Conservation (phyloP, 2,329 filamentous ascomycete species). For the Claviceps sp. region DNA sequence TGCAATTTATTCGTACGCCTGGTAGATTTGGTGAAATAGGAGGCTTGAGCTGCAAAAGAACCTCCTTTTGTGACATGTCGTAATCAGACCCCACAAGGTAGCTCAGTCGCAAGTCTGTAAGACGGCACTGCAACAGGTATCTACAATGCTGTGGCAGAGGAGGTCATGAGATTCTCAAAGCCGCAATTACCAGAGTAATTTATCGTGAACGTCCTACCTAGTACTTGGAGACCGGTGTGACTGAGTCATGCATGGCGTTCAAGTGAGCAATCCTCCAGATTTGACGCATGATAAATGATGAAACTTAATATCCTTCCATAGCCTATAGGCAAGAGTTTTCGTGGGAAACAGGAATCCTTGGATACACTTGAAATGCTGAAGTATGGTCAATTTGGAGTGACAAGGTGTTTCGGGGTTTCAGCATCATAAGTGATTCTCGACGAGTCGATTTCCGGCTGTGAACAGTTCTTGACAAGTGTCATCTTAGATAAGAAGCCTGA, state of each 20-base stretch:
- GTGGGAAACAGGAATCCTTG: not conserved
- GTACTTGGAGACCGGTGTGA: not conserved
- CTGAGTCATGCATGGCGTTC: not conserved
- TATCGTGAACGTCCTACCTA: not conserved
- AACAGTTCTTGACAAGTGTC: too few species aligned
- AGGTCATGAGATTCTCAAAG: not conserved
- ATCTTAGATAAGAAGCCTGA: too few species aligned
- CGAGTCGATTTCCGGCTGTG: too few species aligned
- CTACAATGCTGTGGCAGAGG: not conserved
- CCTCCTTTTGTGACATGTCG: slow-evolving; percentile 4
- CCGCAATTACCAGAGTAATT: not conserved
- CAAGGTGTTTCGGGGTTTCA: too few species aligned
- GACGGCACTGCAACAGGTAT: not conserved
- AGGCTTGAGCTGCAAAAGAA: not conserved
- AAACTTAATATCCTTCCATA: not conserved
- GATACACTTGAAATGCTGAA: not conserved
- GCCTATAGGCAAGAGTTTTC: not conserved
- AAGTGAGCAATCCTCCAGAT: not conserved
- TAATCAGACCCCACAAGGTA: not conserved
- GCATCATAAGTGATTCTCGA: too few species aligned
- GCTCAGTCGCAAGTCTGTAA: not conserved
- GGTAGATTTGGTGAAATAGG: not conserved
- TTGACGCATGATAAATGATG: not conserved
- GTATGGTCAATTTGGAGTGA: too few species aligned
- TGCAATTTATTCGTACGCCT: not conserved